Percentiles rank a stretch among this genome's conserved stretches.
These are phyloP conservation scores for Melampsora abietis-canadensis DNA, from an alignment of 1,284 basidiomycete genomes.

Conservation along the genomic window DNA sequence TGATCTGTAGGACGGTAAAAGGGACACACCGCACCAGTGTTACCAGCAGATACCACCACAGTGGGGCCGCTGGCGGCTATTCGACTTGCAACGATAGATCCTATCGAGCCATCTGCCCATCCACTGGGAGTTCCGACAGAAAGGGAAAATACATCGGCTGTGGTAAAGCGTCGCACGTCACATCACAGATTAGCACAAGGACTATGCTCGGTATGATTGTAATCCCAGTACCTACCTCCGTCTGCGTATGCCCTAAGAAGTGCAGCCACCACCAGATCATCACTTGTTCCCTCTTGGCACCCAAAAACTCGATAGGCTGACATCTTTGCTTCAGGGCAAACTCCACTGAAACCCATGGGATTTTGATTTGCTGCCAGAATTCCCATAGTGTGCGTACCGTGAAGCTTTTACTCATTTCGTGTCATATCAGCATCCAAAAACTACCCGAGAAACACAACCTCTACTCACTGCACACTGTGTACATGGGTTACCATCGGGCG, in stretches of 20 bases:
- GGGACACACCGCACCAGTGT: conserved; percentile 50
- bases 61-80: conserved; percentile 21
- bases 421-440: not conserved
- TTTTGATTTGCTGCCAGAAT: conserved; percentile 48
- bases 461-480: conserved; percentile 35
- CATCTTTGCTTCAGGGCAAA: conserved; percentile 46
- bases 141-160: conserved; percentile 62
- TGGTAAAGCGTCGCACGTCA: not conserved
- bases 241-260: conserved; percentile 52
- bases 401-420: conserved; percentile 12
- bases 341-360: conserved; percentile 47
- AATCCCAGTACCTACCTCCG: conserved; percentile 51
- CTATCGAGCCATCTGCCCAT: conserved; percentile 34
- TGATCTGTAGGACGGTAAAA: not conserved
- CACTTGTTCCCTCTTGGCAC: conserved; percentile 53
- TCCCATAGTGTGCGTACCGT: conserved; percentile 46
- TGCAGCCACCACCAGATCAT: conserved; percentile 55
- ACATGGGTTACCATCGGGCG: conserved; percentile 41
- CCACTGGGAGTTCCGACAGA: conserved; percentile 60
- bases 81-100: conserved; percentile 37
- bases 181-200: no score
- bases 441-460: not conserved
- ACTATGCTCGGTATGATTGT: conserved; percentile 43
- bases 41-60: conserved; percentile 53
- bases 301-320: conserved; percentile 53